phyloP scores from a whole-genome alignment of 306 rosid genomes.

The Trifolium dubium region DNA sequence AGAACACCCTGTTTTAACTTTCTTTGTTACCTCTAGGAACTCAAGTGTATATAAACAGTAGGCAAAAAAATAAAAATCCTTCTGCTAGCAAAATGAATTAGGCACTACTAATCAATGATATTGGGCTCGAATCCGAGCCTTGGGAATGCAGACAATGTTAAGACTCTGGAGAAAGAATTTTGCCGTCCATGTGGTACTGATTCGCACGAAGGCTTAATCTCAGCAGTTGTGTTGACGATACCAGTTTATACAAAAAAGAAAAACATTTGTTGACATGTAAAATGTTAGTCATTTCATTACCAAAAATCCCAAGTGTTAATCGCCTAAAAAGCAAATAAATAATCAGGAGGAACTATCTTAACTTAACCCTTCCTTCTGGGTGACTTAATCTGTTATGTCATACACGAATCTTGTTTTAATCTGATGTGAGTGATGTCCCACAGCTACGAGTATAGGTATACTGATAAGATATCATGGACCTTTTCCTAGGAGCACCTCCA shows the following conservation, averaged over 20 bases:
- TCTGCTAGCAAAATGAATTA: slow-evolving; percentile 1
- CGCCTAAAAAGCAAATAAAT: background rate
- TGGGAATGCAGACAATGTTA: background rate
- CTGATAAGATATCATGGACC: background rate
- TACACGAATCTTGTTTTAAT: background rate
- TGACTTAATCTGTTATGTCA: background rate
- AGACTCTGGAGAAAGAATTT: too few species aligned
- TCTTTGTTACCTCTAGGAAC: slow-evolving; percentile 22
- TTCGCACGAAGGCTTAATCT: background rate
- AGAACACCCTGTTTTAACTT: slow-evolving; percentile 20
- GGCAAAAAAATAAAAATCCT: slow-evolving; percentile 13
- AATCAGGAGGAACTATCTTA: background rate
- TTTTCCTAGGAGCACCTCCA: background rate
- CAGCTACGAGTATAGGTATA: background rate
- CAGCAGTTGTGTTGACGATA: too few species aligned
- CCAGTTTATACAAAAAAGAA: too few species aligned
- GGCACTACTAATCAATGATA: background rate
- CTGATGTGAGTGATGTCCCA: background rate
- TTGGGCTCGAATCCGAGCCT: background rate
- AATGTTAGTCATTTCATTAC: too few species aligned
- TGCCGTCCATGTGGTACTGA: background rate
- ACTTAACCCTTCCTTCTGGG: background rate
- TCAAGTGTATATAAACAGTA: slow-evolving; percentile 14
- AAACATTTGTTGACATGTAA: background rate
- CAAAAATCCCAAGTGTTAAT: background rate